Conservation (phyloP, 768 basidiomycete species). For the Leccinellum luteum region DNA sequence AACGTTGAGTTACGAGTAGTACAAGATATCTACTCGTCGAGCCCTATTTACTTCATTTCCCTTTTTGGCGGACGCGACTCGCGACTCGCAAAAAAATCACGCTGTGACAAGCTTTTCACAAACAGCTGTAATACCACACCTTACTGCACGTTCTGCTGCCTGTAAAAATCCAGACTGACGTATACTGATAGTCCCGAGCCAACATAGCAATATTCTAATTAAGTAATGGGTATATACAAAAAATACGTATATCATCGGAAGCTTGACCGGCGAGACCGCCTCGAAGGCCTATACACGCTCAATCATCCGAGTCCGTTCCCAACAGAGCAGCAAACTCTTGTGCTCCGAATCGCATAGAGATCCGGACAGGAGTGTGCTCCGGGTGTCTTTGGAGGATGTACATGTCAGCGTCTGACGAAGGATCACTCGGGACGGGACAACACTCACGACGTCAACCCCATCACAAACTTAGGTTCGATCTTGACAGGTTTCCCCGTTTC, state of each 20-base stretch:
- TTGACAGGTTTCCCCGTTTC: not conserved
- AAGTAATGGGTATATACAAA: not conserved
- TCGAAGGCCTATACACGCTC: not conserved
- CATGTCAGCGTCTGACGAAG: not conserved
- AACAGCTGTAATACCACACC: too few species aligned
- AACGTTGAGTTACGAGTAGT: too few species aligned
- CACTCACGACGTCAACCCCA: conserved; percentile 7
- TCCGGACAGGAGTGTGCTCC: not conserved
- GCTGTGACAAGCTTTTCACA: too few species aligned
- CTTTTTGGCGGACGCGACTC: too few species aligned
- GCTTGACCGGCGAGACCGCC: too few species aligned
- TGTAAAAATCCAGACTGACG: not conserved
- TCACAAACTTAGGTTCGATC: conserved; percentile 1
- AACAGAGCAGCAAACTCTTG: not conserved
- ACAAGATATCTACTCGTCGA: too few species aligned
- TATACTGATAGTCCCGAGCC: too few species aligned
- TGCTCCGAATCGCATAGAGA: not conserved
- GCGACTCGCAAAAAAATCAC: too few species aligned
- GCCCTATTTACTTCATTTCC: too few species aligned
- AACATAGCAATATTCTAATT: too few species aligned
- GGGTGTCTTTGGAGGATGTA: not conserved
- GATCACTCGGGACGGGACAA: not conserved
- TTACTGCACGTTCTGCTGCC: not conserved
- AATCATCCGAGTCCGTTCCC: not conserved
- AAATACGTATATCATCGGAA: not conserved